phyloP scores from a whole-genome alignment of 176 grass and related monocot species.

The Triticum monococcum region DNA sequence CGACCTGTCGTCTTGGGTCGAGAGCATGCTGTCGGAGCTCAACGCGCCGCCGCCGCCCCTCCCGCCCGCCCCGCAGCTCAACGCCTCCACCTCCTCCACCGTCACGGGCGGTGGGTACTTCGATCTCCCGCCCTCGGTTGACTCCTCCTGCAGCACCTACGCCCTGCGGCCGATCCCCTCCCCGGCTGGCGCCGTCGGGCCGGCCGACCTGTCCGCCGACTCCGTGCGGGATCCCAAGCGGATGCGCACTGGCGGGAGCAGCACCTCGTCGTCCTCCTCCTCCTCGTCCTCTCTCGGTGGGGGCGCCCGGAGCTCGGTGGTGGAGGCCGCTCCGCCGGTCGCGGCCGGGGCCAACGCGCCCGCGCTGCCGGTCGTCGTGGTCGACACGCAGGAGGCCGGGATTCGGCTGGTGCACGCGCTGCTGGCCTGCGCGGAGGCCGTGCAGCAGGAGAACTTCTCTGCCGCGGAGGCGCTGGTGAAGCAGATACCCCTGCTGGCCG shows the following conservation, averaged over 20 bases:
- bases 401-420: conserved; percentile 86
- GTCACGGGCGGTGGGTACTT: conserved; percentile 19
- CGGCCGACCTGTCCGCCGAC: conserved; percentile 37
- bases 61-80: conserved; percentile 24
- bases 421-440: conserved; percentile 82
- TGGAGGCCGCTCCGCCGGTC: conserved; percentile 27
- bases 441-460: conserved; percentile 83
- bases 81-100: conserved; percentile 29
- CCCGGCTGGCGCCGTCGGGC: neutral
- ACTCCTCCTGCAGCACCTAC: conserved; percentile 58
- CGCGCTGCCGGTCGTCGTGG: conserved; percentile 61
- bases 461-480: conserved; percentile 76
- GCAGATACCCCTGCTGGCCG: conserved; percentile 76
- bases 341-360: conserved; percentile 24
- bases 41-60: conserved; percentile 66
- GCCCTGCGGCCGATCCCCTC: conserved; percentile 47
- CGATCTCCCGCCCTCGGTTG: conserved; percentile 25
- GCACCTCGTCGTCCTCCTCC: conserved; percentile 65
- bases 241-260: conserved; percentile 74
- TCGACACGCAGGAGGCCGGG: conserved; percentile 81
- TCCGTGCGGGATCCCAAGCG: conserved; percentile 61
- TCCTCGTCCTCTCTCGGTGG: conserved; percentile 67
- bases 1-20: conserved; percentile 76
- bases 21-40: conserved; percentile 90
- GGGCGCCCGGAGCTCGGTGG: conserved; percentile 19